Evolutionary conservation across 1,284 basidiomycete genomes (phyloP), one percentile per base, ranked within the genome.

Genomic region (Amylostereum areolatum): DNA sequence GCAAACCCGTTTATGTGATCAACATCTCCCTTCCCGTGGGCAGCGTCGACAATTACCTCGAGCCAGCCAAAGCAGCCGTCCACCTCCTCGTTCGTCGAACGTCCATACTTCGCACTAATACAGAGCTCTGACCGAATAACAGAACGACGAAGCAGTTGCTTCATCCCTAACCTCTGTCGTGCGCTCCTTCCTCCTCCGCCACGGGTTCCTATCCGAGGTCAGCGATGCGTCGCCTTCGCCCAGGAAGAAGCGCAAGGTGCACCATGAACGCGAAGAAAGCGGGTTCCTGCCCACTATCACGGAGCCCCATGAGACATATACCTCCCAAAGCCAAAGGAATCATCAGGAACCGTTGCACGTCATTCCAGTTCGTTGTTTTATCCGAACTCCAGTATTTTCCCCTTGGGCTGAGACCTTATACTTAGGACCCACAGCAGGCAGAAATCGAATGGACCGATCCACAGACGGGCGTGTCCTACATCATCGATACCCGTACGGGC

Each of bases 1-100:
- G 81, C 62, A 80, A 78, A 59, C 83, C 91, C 1, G 77, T 92
- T 47, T 96, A 91, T 62, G 85, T 92, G 29, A 71, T 97, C 30
- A 84, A 88, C 60, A 60, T 96, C 46, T 74, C 69, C 2, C 65
- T 93, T 9, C 80, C 89, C 37, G 66, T 80, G 1, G 66, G 71
- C 18, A 70, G 82, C 30, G 71, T 95, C 9, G 91, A 95, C 60
- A 86, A 88, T 51, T 80, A 80, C 51, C 62, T 92, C 27, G 89
- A 90, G 55, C 90, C 92, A 11, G 69, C 78, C 9, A 96, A 94
- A 68, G 67, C 72, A 5, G 62, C 72, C 5, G 72, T 93, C 30
- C 78, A 84, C 46, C 72, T 93, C 49, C 73, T 80, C 66, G 92
- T 91, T 59, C 55, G 71, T 57, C 4, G 18, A 18, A 18, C 18